A percentile compares a stretch with the other conserved stretches of the same genome.
Conservation (phyloP, 306 rosid species). For the Dicorynia guianensis region DNA sequence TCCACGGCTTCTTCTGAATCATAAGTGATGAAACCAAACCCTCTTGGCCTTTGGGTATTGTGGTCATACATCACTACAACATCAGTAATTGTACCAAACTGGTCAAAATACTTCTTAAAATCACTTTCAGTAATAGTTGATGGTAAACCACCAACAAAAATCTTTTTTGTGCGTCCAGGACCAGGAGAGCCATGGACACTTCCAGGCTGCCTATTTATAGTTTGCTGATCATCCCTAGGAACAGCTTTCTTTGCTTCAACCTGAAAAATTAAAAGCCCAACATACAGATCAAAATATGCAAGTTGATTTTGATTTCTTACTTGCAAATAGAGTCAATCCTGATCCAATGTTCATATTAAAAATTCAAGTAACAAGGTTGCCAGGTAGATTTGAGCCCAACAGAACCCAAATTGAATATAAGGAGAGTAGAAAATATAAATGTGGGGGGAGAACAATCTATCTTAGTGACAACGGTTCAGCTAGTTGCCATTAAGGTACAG, state of each 20-base stretch:
- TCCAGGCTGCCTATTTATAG: slow-evolving; percentile 63
- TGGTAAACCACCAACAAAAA: slow-evolving; percentile 95
- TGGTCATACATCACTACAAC: slow-evolving; percentile 99
- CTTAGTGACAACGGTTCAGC: not conserved
- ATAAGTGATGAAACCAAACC: slow-evolving; percentile 94
- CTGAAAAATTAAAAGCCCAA: slow-evolving; percentile 59
- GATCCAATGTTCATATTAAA: slow-evolving; percentile 51
- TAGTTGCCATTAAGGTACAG: slow-evolving; percentile 4
- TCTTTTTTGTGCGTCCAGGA: slow-evolving; percentile 94
- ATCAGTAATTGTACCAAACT: slow-evolving; percentile 88
- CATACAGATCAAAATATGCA: slow-evolving; percentile 46
- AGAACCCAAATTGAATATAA: not conserved
- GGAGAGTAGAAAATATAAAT: slow-evolving; percentile 14
- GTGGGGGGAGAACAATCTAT: slow-evolving; percentile 12
- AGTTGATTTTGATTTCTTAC: slow-evolving; percentile 34
- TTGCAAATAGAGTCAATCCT: slow-evolving; percentile 8
- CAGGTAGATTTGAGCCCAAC: slow-evolving; percentile 19
- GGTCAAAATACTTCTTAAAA: slow-evolving; percentile 93
- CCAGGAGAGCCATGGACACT: slow-evolving; percentile 77
- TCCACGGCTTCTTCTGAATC: slow-evolving; percentile 97
- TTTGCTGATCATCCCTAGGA: slow-evolving; percentile 95
- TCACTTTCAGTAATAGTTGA: slow-evolving; percentile 93
- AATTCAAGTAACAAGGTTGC: slow-evolving; percentile 14
- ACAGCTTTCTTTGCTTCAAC: slow-evolving; percentile 99
- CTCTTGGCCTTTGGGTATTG: slow-evolving; percentile 98